These are phyloP conservation scores for Rosa lucieae DNA, from an alignment of 306 rosid genomes.

Conservation along the genomic window DNA sequence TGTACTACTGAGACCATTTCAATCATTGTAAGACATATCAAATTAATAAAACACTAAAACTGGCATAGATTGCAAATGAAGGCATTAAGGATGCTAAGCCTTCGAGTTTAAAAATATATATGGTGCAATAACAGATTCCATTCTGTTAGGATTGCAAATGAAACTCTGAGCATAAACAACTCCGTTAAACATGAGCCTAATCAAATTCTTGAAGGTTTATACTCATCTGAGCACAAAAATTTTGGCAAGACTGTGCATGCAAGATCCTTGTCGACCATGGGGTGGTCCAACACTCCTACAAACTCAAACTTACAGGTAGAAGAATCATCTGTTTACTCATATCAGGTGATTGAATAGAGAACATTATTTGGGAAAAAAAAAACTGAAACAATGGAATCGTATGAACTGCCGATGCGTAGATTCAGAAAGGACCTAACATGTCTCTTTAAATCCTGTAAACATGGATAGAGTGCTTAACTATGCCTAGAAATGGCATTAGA, in stretches of 20 bases:
- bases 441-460: background rate
- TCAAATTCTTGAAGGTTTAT: background rate
- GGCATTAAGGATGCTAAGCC: background rate
- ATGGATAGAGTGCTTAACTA: background rate
- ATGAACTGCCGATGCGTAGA: background rate
- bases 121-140: background rate
- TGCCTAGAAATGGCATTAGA: background rate
- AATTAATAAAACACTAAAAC: background rate
- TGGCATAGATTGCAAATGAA: background rate
- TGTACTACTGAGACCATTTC: background rate
- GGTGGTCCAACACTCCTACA: background rate
- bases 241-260: background rate
- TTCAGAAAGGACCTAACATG: background rate
- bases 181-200: background rate
- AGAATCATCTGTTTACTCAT: background rate
- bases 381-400: background rate
- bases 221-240: background rate
- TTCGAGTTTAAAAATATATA: background rate
- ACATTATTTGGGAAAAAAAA: background rate
- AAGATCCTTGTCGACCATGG: background rate
- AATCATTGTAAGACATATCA: background rate
- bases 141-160: background rate
- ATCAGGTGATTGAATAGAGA: background rate
- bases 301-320: background rate
- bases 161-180: background rate